Conservation (phyloP, 768 basidiomycete species). For the Psilocybe tampanensis region DNA sequence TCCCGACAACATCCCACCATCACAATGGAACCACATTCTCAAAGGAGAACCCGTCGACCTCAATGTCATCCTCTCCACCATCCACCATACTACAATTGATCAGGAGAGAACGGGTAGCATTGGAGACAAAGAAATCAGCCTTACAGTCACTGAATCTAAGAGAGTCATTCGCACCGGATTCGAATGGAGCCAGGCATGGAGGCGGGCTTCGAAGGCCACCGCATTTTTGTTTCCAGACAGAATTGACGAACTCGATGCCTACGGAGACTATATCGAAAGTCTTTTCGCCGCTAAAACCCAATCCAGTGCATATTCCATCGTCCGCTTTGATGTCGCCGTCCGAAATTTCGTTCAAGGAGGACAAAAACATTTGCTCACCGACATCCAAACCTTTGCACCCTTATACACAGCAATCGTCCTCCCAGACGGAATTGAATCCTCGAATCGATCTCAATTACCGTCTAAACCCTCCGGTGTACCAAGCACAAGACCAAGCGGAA, state of each 20-base stretch:
- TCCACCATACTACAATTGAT: constrained; percentile 14
- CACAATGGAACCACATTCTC: constrained; percentile 24
- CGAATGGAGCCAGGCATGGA: constrained; percentile 30
- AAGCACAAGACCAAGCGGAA: too few relatives aligned
- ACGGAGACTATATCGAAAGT: constrained; percentile 23
- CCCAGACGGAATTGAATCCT: constrained; percentile 5
- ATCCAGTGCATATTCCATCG: constrained; percentile 19
- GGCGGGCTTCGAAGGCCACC: constrained; percentile 14
- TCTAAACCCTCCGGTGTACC: too few relatives aligned
- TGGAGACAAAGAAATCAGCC: constrained; percentile 21
- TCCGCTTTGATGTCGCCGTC: constrained; percentile 33
- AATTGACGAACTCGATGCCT: constrained; percentile 25
- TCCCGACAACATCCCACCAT: not conserved
- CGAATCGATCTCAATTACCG: not conserved
- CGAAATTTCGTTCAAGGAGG: constrained; percentile 22
- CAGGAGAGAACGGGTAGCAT: constrained; percentile 11
- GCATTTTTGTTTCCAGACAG: constrained; percentile 30
- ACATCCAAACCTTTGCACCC: constrained; percentile 9
- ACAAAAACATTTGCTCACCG: constrained; percentile 20
- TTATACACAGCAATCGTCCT: constrained; percentile 16
- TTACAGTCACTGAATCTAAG: constrained; percentile 10
- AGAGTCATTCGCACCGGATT: constrained; percentile 9
- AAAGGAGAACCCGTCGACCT: constrained; percentile 27
- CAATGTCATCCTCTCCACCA: constrained; percentile 23
- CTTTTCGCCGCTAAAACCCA: constrained; percentile 21